These are phyloP conservation scores for Ceratobasidium sp. DNA, from an alignment of 1,284 basidiomycete genomes.

Conservation along the genomic window DNA sequence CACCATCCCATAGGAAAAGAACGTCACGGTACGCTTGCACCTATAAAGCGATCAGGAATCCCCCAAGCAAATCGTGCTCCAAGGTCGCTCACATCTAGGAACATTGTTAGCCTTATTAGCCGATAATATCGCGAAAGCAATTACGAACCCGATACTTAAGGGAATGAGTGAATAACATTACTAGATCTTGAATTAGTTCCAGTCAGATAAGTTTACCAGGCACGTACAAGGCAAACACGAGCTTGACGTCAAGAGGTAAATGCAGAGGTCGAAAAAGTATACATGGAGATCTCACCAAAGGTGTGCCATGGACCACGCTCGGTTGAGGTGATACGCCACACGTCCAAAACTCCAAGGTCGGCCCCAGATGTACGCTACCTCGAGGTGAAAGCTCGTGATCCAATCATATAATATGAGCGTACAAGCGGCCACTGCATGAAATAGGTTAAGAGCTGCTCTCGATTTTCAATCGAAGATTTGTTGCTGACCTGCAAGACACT, in stretches of 20 bases:
- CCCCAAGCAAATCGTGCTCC: not conserved
- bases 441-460: not conserved
- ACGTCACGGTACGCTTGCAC: not conserved
- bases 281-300: constrained; percentile 20
- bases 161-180: constrained; percentile 16
- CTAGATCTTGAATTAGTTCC: not conserved
- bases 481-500: not conserved
- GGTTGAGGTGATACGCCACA: constrained; percentile 15
- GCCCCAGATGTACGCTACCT: constrained; percentile 7
- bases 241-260: constrained; percentile 4
- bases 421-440: constrained; percentile 10
- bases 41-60: not conserved
- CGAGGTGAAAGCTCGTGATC: constrained; percentile 7
- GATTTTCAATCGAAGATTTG: not conserved
- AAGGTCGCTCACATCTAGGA: constrained; percentile 9
- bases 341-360: constrained; percentile 26
- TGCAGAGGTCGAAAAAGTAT: not conserved
- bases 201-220: not conserved
- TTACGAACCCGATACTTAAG: constrained; percentile 6
- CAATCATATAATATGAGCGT: constrained; percentile 29
- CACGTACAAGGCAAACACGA: constrained; percentile 10
- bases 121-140: not conserved
- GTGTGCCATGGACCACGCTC: constrained; percentile 14
- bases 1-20: constrained; percentile 19
- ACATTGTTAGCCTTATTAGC: not conserved